Evolutionary conservation across 768 basidiomycete genomes (phyloP).

Genomic region (Tylopilus cervinicoccineus): DNA sequence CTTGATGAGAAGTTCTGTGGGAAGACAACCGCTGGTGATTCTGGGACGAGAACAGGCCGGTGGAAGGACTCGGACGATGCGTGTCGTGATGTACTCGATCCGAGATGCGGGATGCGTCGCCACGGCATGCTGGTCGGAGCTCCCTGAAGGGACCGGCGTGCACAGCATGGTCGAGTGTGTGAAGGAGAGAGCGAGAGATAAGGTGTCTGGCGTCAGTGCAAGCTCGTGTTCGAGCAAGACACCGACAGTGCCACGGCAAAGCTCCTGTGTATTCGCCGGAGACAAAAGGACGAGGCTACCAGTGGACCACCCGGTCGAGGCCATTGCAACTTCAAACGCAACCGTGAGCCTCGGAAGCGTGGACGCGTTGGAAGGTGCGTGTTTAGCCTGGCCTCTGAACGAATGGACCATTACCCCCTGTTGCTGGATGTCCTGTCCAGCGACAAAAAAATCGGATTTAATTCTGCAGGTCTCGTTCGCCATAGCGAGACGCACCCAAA

Average conservation of each 20-base stretch:
- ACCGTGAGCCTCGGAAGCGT: constrained; percentile 19
- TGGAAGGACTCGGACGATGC: constrained; percentile 19
- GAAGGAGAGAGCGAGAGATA: constrained; percentile 20
- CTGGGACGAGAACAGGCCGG: not conserved
- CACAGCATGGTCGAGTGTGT: constrained; percentile 19
- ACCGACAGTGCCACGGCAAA: not conserved
- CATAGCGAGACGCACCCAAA: constrained; percentile 16
- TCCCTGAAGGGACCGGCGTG: constrained; percentile 4
- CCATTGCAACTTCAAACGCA: constrained; percentile 16
- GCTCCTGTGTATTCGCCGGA: constrained; percentile 4
- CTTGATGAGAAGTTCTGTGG: constrained; percentile 19
- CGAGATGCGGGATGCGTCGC: constrained; percentile 8
- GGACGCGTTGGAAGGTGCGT: constrained; percentile 9
- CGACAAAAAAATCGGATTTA: not conserved
- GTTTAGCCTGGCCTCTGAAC: not conserved
- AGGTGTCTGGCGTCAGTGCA: constrained; percentile 12
- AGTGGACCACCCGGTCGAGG: constrained; percentile 4
- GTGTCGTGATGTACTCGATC: constrained; percentile 20
- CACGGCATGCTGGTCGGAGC: not conserved
- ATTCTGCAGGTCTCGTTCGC: not conserved
- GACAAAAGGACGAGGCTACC: constrained; percentile 15
- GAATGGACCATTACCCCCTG: constrained; percentile 10
- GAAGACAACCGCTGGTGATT: constrained; percentile 12
- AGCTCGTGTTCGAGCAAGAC: constrained; percentile 17
- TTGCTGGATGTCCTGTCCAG: constrained; percentile 18